Evolutionary conservation across 192 early-diverging fungal genomes (phyloP), one percentile per base, ranked within the genome.

Genomic region (Podila epicladia): DNA sequence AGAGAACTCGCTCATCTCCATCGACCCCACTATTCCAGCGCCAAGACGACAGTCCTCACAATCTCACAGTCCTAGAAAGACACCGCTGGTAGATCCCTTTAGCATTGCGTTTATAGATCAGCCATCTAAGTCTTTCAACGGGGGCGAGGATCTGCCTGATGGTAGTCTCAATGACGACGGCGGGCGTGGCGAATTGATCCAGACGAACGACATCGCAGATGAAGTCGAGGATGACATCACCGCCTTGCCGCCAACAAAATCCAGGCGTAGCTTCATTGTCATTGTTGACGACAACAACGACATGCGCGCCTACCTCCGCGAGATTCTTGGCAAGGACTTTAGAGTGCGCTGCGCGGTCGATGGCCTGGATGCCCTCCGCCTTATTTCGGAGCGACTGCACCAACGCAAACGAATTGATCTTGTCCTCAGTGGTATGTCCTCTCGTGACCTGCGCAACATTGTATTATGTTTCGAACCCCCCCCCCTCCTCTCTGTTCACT

Each of bases 261-360:
- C 73, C 8, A n/a, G 70, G 32, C 64, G 72, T 32, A 26, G 69
- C 9, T 82, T 62, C 24, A 86, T 86, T 6, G 48, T 88, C 32
- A 24, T 85, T 19, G 82, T 84, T 8, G 87, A 88, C 48, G 87
- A 88, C 62, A 88, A 86, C 51, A 69, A 69, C 28, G 87, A 88
- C 28, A 88, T 88, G 87, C 58, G 87, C 6, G 59, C 76, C 0
- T 79, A 85, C 58, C 67, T 85, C 13, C 38, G 37, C 6, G 68
- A 71, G 20, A 64, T 85, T 22, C 72, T 85, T 9, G 80, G 57
- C 24, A 76, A 73, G 58, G 67, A 82, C 31, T 85, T 85, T 49
- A 65, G 80, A 29, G 71, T 82, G 5, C 69, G 62, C 4, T 67
- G 74, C 58, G 83, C 78, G 19, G 69, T 71, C 32, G 83, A 85